Evolutionary conservation across 1,139 yeast genomes (phyloP), one percentile per base, ranked within the genome.

Genomic region (Saccharomycopsis hybrid): DNA sequence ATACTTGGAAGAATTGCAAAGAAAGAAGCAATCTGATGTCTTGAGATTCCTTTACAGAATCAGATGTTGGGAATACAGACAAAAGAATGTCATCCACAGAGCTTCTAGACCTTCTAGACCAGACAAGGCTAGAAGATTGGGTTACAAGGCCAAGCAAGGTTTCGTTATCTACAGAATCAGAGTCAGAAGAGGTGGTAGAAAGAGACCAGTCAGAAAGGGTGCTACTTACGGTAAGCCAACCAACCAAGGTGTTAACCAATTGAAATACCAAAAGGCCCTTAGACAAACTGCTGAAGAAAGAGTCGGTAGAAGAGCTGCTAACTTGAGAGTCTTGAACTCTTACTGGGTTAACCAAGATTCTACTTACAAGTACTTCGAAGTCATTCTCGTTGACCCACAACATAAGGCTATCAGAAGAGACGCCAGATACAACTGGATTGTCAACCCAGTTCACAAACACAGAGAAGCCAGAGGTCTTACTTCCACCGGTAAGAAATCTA

Each of bases 61-160:
- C 82, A 88, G 98, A 86, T 94, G 96, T 80, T 92, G 98, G 98
- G 98, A 92, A 78, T 92, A 88, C 96, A 90, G 98, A 83, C 98
- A 92, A 80, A 85, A 85, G 82, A 85, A 80, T 70, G 98, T 89
- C 66, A 85, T 92, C 76, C 98, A 92, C 96, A 86, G 98, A 76
- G 97, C 97, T 64, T 68, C 95, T 56, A 89, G 92, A 76, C 98
- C 98, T 70, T 86, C 97, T 66, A 90, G 97, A 79, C 98, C 98
- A 75, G 98, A 92, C 79, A 92, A 92, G 92, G 98, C 98, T 68
- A 92, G 97, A 84, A 88, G 96, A 78, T 84, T 92, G 71, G 98
- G 98, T 65, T 92, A 92, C 97, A 92, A 92, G 85, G 98, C 98
- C 77, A 92, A 92, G 85, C 98, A 92, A 81, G 98, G 98, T 66